Conservation (phyloP, 176 grass and related monocot species). For the Oryza brachyantha region DNA sequence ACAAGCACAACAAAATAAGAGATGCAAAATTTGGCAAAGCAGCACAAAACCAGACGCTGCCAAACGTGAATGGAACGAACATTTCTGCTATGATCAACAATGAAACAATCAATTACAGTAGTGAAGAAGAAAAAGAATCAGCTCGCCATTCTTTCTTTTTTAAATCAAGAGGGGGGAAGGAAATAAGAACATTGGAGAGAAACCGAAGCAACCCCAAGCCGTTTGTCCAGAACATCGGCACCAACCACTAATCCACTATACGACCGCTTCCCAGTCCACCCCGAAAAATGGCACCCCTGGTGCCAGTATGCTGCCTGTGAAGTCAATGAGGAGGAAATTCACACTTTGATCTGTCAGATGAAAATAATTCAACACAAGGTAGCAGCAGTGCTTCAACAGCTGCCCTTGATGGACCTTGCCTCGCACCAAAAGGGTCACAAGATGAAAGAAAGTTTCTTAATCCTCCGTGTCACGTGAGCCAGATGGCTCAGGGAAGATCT, state of each 20-base stretch:
- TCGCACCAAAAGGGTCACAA: slow-evolving; percentile 28
- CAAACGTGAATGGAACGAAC: slow-evolving; percentile 25
- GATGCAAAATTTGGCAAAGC: not conserved
- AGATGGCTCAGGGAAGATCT: slow-evolving; percentile 84
- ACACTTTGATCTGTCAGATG: not conserved
- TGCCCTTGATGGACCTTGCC: not conserved
- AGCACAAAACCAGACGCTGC: not conserved
- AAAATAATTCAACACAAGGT: slow-evolving; percentile 26
- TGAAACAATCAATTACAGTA: slow-evolving; percentile 68
- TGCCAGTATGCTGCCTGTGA: slow-evolving; percentile 17
- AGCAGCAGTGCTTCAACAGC: slow-evolving; percentile 20
- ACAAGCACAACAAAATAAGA: not conserved
- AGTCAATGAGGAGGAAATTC: slow-evolving; percentile 28
- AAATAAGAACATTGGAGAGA: slow-evolving; percentile 27
- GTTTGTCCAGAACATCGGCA: slow-evolving; percentile 25
- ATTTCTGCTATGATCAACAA: slow-evolving; percentile 56
- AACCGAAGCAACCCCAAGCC: slow-evolving; percentile 15
- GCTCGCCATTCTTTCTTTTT: slow-evolving; percentile 56
- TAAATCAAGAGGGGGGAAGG: not conserved
- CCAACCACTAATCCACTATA: slow-evolving; percentile 19
- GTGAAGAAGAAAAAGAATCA: slow-evolving; percentile 50
- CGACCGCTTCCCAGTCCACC: slow-evolving; percentile 12
- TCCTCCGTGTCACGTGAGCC: slow-evolving; percentile 71
- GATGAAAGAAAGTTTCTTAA: slow-evolving; percentile 31
- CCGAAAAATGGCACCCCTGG: slow-evolving; percentile 37